Evolutionary conservation across 2,329 filamentous ascomycete genomes (phyloP).

Genomic region (Tothia fuscella): DNA sequence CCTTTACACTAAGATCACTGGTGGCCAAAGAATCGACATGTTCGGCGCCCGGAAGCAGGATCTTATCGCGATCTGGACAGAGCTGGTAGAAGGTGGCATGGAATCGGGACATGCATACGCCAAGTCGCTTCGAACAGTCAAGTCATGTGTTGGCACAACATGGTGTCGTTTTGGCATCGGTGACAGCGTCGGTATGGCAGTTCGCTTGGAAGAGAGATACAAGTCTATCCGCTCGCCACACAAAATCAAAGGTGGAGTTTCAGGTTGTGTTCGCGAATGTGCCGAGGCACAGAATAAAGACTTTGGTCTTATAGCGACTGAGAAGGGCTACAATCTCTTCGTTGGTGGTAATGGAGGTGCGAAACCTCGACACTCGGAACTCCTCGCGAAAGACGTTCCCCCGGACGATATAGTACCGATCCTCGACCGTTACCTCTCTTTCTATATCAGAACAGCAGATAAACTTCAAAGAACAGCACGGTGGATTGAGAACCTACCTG

Average conservation of each 20-base stretch:
- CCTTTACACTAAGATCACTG: constrained; percentile 85
- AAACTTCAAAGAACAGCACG: constrained; percentile 79
- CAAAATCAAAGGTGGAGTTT: constrained; percentile 85
- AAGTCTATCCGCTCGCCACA: constrained; percentile 83
- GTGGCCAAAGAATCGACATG: constrained; percentile 84
- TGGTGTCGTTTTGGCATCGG: constrained; percentile 87
- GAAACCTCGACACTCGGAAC: constrained; percentile 68
- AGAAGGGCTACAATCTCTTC: constrained; percentile 89
- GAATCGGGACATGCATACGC: constrained; percentile 87
- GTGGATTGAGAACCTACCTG: constrained; percentile 76
- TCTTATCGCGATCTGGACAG: constrained; percentile 68
- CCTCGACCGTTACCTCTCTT: constrained; percentile 79
- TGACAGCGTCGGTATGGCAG: constrained; percentile 83
- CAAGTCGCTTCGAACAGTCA: constrained; percentile 78
- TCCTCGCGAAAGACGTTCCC: constrained; percentile 76
- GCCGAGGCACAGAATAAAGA: constrained; percentile 90
- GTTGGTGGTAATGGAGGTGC: constrained; percentile 83
- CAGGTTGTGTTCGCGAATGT: constrained; percentile 83
- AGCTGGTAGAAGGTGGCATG: constrained; percentile 72
- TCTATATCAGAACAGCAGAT: constrained; percentile 89
- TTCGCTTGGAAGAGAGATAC: constrained; percentile 78
- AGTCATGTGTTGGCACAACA: constrained; percentile 81
- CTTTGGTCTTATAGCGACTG: constrained; percentile 82
- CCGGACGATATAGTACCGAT: constrained; percentile 73
- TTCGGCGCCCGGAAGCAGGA: constrained; percentile 86